Conservation (phyloP, 2,329 filamentous ascomycete genomes). For the Monosporascus sp. region DNA sequence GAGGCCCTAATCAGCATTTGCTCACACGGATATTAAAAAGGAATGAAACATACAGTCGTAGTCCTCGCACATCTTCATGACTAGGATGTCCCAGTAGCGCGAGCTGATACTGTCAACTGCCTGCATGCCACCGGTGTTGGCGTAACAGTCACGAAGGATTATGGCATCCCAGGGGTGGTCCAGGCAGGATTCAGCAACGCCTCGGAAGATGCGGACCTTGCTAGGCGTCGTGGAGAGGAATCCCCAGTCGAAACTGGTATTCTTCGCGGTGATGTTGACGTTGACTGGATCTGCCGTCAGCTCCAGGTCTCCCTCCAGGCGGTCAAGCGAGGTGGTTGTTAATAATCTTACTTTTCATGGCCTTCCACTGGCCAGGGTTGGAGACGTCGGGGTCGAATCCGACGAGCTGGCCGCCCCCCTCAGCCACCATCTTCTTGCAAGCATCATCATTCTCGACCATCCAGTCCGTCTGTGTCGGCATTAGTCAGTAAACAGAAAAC, state of each 20-base stretch:
- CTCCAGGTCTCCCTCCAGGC: background rate
- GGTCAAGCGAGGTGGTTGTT: too few relatives aligned
- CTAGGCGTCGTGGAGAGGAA: conserved; percentile 1
- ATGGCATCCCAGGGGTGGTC: conserved; percentile 9
- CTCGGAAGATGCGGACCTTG: conserved; percentile 4
- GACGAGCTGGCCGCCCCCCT: conserved; percentile 2
- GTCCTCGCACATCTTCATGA: conserved; percentile 8
- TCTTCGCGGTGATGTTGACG: conserved; percentile 2
- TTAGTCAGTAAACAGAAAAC: background rate
- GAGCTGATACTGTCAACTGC: background rate
- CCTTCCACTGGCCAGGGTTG: background rate
- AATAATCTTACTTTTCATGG: conserved; percentile 1
- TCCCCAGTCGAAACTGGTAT: background rate
- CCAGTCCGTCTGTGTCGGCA: conserved; percentile 2
- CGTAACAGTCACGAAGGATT: conserved; percentile 11
- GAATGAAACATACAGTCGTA: conserved; percentile 4
- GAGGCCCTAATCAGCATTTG: background rate
- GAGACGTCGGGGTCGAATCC: background rate
- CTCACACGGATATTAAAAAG: background rate
- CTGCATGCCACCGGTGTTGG: background rate
- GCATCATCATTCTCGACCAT: conserved; percentile 2
- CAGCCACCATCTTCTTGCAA: conserved; percentile 7
- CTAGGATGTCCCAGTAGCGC: conserved; percentile 13
- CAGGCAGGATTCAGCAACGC: background rate
- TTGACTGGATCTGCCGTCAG: conserved; percentile 4